Base-by-base conservation (phyloP, 352 stramenopile genomes). In the Globisporangium lucens region DNA sequence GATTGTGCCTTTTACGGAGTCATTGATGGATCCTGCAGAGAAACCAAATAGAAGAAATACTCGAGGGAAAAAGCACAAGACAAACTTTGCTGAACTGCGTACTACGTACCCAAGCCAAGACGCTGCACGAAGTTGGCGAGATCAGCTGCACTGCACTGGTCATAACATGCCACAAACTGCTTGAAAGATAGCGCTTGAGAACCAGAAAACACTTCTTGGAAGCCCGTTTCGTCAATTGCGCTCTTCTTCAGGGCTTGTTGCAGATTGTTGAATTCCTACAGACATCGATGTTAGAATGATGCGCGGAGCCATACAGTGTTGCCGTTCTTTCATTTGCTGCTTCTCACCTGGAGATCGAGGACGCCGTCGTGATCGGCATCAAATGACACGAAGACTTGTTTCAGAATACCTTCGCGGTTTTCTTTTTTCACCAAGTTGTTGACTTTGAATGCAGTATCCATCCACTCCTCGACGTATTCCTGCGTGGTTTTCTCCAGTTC, bases 221-320 rank as follows among this genome's bases (percentile, higher is more conserved):
- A 72, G 33, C 64, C 73, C 1, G 36, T 33, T 63, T 85, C 75
- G 17, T 75, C 65, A 4, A 91, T 59, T 24, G 78, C 75, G 47
- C 74, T 74, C 41, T 83, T 75, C 24, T 64, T 63, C 8, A 85
- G 65, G 1, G 78, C 73, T 66, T 90, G 81, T 62, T 88, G 81
- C 27, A 89, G 85, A 3, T 62, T 55, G 38, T 91, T 91, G 58
- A 90, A 91, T 30, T 90, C 76, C 73, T 86, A n/a, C 41, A 10
- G 8, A 22, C 27, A 20, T 41, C 30, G 24, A 36, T 36, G 13
- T 49, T 4, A 49, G 41, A 10, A 49, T 22, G 13, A n/a, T 49
- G 15, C 17, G 5, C 30, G 47, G n/a, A 13, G 7, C 0, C 27
- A 52, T 3, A 36, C 1, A 61, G 0, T 15, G 5, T 49, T 49